These are phyloP conservation scores for Agrocybe praecox DNA, from an alignment of 768 basidiomycete species.

Conservation along the genomic window DNA sequence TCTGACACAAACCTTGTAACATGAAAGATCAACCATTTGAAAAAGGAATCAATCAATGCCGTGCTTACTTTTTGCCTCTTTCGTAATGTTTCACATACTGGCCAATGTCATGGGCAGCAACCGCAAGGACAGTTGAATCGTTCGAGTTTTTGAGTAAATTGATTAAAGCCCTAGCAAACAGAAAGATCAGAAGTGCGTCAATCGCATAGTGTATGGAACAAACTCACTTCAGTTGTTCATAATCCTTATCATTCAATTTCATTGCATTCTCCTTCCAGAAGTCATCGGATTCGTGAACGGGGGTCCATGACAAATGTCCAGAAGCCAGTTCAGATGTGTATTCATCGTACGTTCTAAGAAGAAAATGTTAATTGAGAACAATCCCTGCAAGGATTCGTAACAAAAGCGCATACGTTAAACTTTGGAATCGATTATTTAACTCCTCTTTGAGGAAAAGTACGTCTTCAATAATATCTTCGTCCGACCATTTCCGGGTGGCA, in stretches of 20 bases:
- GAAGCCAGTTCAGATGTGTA: conserved; percentile 89
- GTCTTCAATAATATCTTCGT: conserved; percentile 94
- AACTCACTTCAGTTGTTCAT: conserved; percentile 79
- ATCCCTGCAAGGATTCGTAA: background rate
- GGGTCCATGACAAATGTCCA: conserved; percentile 93
- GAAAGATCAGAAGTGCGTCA: background rate
- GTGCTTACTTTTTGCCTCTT: conserved; percentile 83
- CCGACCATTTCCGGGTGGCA: conserved; percentile 84
- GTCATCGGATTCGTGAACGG: conserved; percentile 93
- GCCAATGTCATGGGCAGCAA: conserved; percentile 91
- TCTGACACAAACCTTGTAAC: conserved; percentile 71
- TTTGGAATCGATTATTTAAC: conserved; percentile 82
- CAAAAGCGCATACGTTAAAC: conserved; percentile 70
- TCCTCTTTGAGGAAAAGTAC: conserved; percentile 87
- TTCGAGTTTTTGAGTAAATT: conserved; percentile 67
- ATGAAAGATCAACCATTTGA: conserved; percentile 5
- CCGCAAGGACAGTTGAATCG: conserved; percentile 82
- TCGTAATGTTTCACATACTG: conserved; percentile 94
- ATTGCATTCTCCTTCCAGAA: conserved; percentile 98
- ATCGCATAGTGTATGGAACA: background rate
- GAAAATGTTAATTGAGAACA: background rate
- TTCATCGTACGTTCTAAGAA: conserved; percentile 88
- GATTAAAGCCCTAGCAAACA: conserved; percentile 62
- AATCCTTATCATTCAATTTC: conserved; percentile 83
- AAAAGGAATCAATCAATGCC: background rate